Conservation (phyloP, 331 rosid species). For the Telfairia occidentalis region DNA sequence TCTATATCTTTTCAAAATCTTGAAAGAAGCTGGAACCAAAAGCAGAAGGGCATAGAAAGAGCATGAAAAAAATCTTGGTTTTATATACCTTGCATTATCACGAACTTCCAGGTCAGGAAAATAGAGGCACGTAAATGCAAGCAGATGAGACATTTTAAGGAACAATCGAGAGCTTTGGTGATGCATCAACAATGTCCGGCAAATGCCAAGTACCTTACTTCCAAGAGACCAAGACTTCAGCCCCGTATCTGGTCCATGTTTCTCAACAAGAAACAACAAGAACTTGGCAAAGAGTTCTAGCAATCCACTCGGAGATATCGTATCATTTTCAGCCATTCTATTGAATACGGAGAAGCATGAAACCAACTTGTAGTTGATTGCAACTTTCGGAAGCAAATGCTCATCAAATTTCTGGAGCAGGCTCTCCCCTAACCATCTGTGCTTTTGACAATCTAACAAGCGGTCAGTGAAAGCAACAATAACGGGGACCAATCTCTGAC, state of each 20-base stretch:
- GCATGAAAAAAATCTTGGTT: neutral
- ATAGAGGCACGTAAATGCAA: conserved; percentile 69
- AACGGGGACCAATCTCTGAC: conserved; percentile 64
- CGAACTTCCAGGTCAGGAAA: conserved; percentile 96
- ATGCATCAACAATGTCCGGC: conserved; percentile 80
- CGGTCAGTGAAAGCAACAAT: conserved; percentile 75
- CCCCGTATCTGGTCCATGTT: conserved; percentile 70
- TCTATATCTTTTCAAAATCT: neutral
- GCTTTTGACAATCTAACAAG: conserved; percentile 70
- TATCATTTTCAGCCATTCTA: conserved; percentile 70
- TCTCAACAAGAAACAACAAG: conserved; percentile 74
- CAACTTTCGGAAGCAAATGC: conserved; percentile 76
- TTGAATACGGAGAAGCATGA: conserved; percentile 69
- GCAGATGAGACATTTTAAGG: conserved; percentile 63
- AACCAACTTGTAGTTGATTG: conserved; percentile 59
- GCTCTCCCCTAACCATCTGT: conserved; percentile 75
- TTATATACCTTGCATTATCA: conserved; percentile 77
- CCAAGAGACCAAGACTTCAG: conserved; percentile 91
- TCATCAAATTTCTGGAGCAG: conserved; percentile 80
- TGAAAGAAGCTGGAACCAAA: neutral
- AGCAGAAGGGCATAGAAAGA: neutral
- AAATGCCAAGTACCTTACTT: conserved; percentile 80
- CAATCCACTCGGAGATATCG: conserved; percentile 70
- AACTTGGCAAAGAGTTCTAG: conserved; percentile 63
- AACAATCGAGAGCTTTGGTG: conserved; percentile 86